These are phyloP conservation scores for Ustilago vetiveriae DNA, from an alignment of 1,284 basidiomycete species.

Conservation along the genomic window DNA sequence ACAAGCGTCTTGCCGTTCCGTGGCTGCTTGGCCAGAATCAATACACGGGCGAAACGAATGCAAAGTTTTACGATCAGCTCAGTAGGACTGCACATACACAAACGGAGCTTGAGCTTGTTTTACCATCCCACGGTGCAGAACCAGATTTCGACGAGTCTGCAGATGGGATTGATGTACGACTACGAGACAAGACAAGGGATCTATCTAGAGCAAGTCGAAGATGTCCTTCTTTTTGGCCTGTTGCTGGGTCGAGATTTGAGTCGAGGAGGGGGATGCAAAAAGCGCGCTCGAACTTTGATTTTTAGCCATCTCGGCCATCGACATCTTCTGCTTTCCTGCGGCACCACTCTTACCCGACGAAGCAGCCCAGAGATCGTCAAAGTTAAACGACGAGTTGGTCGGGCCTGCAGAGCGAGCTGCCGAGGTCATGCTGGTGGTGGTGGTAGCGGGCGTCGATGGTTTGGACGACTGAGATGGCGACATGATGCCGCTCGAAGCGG, in stretches of 20 bases:
- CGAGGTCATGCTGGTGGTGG: conserved; percentile 6
- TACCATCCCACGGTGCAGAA: too few species aligned
- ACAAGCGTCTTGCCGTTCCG: too few species aligned
- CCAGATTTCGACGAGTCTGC: neutral
- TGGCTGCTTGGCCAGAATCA: too few species aligned
- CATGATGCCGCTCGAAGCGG: conserved; percentile 17
- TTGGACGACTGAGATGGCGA: conserved; percentile 18
- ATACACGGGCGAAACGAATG: too few species aligned
- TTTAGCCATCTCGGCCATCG: conserved; percentile 67
- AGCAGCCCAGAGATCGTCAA: conserved; percentile 91
- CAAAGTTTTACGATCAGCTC: too few species aligned
- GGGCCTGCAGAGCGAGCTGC: conserved; percentile 21
- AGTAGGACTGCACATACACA: too few species aligned
- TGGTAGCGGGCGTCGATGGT: conserved; percentile 29
- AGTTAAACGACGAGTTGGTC: conserved; percentile 68
- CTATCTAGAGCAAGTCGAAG: conserved; percentile 52
- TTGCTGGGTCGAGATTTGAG: conserved; percentile 22
- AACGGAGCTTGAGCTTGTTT: too few species aligned
- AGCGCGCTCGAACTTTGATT: conserved; percentile 58
- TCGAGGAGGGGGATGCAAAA: conserved; percentile 20
- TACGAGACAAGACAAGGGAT: neutral
- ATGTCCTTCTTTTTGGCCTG: conserved; percentile 52
- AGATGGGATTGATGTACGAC: neutral
- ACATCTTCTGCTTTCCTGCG: conserved; percentile 57
- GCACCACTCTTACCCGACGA: conserved; percentile 73